Conservation (phyloP, 306 rosid genomes). For the Cicer yamashitae region DNA sequence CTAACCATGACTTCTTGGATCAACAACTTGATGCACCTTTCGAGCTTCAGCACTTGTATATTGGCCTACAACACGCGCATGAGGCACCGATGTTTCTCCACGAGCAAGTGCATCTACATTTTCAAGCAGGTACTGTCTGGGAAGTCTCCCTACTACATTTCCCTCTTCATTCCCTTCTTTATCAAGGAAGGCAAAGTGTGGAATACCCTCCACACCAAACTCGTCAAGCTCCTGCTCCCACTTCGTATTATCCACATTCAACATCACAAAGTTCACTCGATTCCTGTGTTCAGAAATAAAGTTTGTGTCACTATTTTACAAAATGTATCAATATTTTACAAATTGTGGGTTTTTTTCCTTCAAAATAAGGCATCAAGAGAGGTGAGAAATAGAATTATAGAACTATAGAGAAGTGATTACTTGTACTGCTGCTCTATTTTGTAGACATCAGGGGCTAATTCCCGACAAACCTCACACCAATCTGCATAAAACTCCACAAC, state of each 20-base stretch:
- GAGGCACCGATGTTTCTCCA: constrained; percentile 81
- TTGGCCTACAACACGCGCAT: constrained; percentile 83
- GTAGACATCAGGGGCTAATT: constrained; percentile 92
- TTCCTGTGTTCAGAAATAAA: constrained; percentile 47
- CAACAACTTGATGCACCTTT: constrained; percentile 85
- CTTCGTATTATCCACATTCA: constrained; percentile 89
- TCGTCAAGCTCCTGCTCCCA: constrained; percentile 99
- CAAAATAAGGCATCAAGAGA: neutral
- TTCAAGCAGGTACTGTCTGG: constrained; percentile 73
- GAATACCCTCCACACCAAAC: constrained; percentile 98
- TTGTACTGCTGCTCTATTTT: constrained; percentile 93
- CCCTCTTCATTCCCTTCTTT: constrained; percentile 94
- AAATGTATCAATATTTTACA: neutral
- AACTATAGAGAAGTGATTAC: constrained; percentile 50
- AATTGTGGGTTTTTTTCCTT: neutral
- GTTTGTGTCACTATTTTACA: neutral
- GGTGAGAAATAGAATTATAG: neutral
- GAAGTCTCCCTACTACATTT: constrained; percentile 90
- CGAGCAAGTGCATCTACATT: constrained; percentile 85
- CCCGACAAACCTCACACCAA: constrained; percentile 98
- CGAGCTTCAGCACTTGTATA: constrained; percentile 86
- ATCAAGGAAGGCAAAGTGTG: constrained; percentile 93
- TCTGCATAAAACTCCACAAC: constrained; percentile 98
- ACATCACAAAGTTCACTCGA: constrained; percentile 49
- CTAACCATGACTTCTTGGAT: constrained; percentile 95